These are phyloP conservation scores for Scutellaria galericulata DNA, from an alignment of 257 asterid species.

Conservation along the genomic window DNA sequence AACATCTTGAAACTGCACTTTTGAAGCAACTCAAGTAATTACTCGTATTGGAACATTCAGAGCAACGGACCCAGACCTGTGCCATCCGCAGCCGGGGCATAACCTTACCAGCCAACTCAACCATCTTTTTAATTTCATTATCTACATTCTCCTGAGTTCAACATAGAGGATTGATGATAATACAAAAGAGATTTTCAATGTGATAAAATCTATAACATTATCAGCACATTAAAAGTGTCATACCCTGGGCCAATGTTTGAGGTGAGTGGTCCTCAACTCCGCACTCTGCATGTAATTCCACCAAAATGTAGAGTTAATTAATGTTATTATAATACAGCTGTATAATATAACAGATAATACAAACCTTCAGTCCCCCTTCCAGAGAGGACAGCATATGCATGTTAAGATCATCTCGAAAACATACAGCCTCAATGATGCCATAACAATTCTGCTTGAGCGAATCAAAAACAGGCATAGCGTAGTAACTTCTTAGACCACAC, in stretches of 20 bases:
- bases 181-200: too few relatives aligned
- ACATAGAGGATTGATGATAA: background rate
- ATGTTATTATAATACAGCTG: too few relatives aligned
- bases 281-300: fast-evolving
- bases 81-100: conserved; percentile 26
- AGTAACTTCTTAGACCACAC: background rate
- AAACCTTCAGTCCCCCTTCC: background rate
- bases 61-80: conserved; percentile 28
- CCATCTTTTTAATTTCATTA: background rate
- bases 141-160: background rate
- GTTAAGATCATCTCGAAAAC: background rate
- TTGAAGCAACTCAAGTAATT: background rate
- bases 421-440: conserved; percentile 5
- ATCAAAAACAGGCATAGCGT: conserved; percentile 1
- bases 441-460: background rate
- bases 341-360: too few relatives aligned
- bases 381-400: background rate
- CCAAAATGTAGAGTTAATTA: background rate
- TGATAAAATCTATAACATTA: too few relatives aligned
- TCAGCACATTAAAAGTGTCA: too few relatives aligned
- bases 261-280: too few relatives aligned
- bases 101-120: background rate
- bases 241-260: background rate
- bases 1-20: background rate
- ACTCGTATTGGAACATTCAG: background rate